phyloP scores from a whole-genome alignment of 352 stramenopile species.

The Pythium apleroticum region DNA sequence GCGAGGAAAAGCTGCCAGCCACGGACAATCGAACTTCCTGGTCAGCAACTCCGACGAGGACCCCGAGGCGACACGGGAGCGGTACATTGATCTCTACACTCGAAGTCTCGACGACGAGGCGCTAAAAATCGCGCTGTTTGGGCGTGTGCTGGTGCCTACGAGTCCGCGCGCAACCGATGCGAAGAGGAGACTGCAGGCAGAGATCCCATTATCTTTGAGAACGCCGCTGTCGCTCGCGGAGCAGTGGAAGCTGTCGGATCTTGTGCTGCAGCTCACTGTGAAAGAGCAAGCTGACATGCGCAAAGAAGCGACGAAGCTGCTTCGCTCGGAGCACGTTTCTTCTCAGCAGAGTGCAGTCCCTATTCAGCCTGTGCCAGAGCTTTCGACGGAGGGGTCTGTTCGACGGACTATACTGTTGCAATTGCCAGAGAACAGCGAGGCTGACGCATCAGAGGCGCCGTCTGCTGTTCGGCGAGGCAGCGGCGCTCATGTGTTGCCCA shows the following conservation, averaged over 20 bases:
- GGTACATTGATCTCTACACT: slow-evolving; percentile 63
- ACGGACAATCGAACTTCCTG: slow-evolving; percentile 11
- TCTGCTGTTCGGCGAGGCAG: slow-evolving; percentile 21
- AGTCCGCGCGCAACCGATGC: slow-evolving; percentile 24
- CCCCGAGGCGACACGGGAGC: slow-evolving; percentile 19
- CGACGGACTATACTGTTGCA: background rate
- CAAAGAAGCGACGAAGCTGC: slow-evolving; percentile 35
- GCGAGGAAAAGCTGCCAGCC: slow-evolving; percentile 20
- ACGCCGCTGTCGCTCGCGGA: slow-evolving; percentile 44
- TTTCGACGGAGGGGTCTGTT: background rate
- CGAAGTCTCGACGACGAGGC: slow-evolving; percentile 44
- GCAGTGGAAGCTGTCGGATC: slow-evolving; percentile 66
- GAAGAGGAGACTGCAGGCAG: slow-evolving; percentile 17
- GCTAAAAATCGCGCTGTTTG: slow-evolving; percentile 44
- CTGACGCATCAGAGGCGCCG: slow-evolving; percentile 26
- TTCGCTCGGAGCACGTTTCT: slow-evolving; percentile 40
- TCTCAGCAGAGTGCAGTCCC: background rate
- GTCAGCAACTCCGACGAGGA: background rate
- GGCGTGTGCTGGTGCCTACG: slow-evolving; percentile 31
- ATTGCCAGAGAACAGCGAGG: background rate
- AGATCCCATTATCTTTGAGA: slow-evolving; percentile 27
- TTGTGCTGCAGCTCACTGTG: slow-evolving; percentile 47
- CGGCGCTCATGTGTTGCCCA: slow-evolving; percentile 2
- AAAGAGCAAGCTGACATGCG: slow-evolving; percentile 51
- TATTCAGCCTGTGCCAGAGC: background rate